Base-by-base conservation (phyloP, 2,329 filamentous ascomycete genomes). In the Cercospora sp. region DNA sequence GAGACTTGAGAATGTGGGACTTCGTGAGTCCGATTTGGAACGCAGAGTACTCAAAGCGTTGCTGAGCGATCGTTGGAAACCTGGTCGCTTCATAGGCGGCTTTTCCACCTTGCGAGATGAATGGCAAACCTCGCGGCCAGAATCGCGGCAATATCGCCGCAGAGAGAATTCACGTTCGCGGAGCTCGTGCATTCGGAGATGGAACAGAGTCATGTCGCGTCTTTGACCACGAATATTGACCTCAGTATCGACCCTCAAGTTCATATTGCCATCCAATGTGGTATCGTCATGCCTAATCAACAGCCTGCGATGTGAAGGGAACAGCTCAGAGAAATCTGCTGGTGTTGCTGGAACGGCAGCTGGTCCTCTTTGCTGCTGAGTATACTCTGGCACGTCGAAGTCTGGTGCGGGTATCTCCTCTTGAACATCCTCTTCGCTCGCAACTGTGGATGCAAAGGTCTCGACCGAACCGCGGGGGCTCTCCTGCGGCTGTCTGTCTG, bases 251-350 rank as follows among this genome's bases (percentile, higher is more conserved):
- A 98, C 86, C 33, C 94, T 90, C 66, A 99, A 85, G 78, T 98
- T 98, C 93, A 97, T 96, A 83, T 97, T 97, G 39, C 94, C 94
- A 78, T 99, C 94, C 3, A 90, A 81, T 0, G 93, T 95, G 60
- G 92, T 88, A 80, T 97, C 93, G 77, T 98, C 95, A 77, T 98
- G 94, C 30, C 91, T 89, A 76, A 99, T 93, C 39, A 88, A 87
- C 63, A 98, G 82, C 65, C 91, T 87, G 77, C 93, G 89, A 72
- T 90, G 86, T 8, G 94, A 96, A 10, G 95, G 94, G 79, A 97
- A 99, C 63, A 96, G 86, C 64, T 89, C 86, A 28, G 89, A 90
- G 78, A 98, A 98, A 72, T 94, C 90, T 67, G 90, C 85, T 3
- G 94, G 91, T 1, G 90, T 94, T 1, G 93, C 92, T 10, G 93